Conservation (phyloP, 2,329 filamentous ascomycete species). For the Ramichloridium luteum region DNA sequence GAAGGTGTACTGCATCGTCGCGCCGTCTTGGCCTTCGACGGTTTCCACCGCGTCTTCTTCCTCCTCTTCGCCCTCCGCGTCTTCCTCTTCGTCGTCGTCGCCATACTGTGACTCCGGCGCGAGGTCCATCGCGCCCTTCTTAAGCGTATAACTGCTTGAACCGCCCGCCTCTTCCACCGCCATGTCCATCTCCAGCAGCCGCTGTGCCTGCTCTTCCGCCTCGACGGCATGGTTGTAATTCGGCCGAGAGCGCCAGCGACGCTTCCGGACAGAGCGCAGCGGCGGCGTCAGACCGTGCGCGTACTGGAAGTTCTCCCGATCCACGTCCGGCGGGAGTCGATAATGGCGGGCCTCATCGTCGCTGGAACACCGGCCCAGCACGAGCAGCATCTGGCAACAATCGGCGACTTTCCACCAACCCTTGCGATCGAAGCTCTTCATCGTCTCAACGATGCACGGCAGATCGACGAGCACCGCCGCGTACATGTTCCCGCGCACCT, state of each 20-base stretch:
- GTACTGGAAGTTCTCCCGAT: slow-evolving; percentile 56
- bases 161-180: slow-evolving; percentile 41
- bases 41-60: slow-evolving; percentile 20
- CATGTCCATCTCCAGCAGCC: slow-evolving; percentile 58
- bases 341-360: slow-evolving; percentile 37
- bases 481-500: slow-evolving; percentile 57
- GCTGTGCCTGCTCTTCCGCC: slow-evolving; percentile 67
- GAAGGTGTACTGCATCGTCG: not conserved
- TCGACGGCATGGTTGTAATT: slow-evolving; percentile 75
- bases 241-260: slow-evolving; percentile 71
- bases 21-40: slow-evolving; percentile 26
- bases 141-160: slow-evolving; percentile 5
- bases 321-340: slow-evolving; percentile 60
- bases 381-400: slow-evolving; percentile 77
- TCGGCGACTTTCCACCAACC: slow-evolving; percentile 82
- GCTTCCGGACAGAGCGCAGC: slow-evolving; percentile 72
- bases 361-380: slow-evolving; percentile 54
- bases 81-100: slow-evolving; percentile 32
- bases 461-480: slow-evolving; percentile 72
- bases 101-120: slow-evolving; percentile 25
- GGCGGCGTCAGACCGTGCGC: slow-evolving; percentile 80
- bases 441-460: slow-evolving; percentile 75
- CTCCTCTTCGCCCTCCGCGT: slow-evolving; percentile 28
- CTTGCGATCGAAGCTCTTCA: slow-evolving; percentile 88
- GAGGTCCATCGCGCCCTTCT: slow-evolving; percentile 31